A percentile compares a stretch with the other conserved stretches of the same genome.
These are phyloP conservation scores for Peribolospora baueri DNA, from an alignment of 768 basidiomycete genomes.

Conservation along the genomic window DNA sequence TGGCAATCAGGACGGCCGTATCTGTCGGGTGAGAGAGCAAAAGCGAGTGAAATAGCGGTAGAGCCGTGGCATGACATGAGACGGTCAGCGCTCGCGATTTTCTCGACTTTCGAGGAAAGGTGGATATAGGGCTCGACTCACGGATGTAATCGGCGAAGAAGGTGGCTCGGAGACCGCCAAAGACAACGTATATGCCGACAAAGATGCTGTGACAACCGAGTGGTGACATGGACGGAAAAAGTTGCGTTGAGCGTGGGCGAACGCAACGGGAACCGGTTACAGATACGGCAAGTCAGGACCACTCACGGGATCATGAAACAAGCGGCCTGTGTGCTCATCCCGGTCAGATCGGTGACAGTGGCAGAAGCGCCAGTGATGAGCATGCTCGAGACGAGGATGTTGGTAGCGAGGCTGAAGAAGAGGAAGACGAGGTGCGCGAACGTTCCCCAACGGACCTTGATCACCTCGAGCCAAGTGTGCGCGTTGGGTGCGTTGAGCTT, in stretches of 20 bases:
- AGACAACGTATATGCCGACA: slow-evolving; percentile 13
- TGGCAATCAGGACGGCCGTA: slow-evolving; percentile 59
- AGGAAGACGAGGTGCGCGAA: slow-evolving; percentile 61
- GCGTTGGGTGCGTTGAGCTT: slow-evolving; percentile 65
- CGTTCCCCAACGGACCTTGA: slow-evolving; percentile 41
- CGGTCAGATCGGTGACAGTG: slow-evolving; percentile 65
- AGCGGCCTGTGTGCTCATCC: slow-evolving; percentile 36
- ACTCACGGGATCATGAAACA: neutral
- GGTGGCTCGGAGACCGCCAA: slow-evolving; percentile 21
- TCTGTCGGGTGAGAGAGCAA: slow-evolving; percentile 21
- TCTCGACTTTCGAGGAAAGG: neutral
- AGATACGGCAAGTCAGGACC: neutral
- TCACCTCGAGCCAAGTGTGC: slow-evolving; percentile 73
- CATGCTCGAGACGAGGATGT: slow-evolving; percentile 45
- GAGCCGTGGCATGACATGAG: neutral
- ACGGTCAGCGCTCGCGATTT: neutral
- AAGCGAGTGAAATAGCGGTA: neutral
- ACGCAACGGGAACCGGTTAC: neutral
- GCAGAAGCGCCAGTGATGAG: slow-evolving; percentile 33
- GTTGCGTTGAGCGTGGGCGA: no score
- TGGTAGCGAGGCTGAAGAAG: slow-evolving; percentile 73
- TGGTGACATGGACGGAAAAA: no score
- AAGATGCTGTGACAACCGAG: neutral
- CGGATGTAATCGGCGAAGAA: slow-evolving; percentile 21
- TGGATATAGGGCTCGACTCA: slow-evolving; percentile 4